Evolutionary conservation across 1,284 basidiomycete genomes (phyloP).

Genomic region (Pulchroboletus neoregius): DNA sequence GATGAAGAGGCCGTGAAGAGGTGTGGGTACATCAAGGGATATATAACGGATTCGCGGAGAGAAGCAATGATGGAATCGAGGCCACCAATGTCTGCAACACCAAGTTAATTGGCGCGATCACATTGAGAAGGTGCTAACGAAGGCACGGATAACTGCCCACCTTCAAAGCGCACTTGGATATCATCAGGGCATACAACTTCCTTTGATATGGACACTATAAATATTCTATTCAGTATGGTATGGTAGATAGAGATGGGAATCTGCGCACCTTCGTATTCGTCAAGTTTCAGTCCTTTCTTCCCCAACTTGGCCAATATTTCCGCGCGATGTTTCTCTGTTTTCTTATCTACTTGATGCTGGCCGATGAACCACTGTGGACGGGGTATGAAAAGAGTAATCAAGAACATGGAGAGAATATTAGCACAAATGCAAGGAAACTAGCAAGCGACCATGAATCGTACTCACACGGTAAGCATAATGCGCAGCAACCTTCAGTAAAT

Average conservation of each 20-base stretch:
- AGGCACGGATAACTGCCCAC: conserved; percentile 37
- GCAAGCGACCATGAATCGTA: conserved; percentile 6
- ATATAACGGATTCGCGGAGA: conserved; percentile 94
- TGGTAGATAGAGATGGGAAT: background rate
- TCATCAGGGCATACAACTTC: conserved; percentile 87
- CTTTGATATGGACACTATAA: conserved; percentile 72
- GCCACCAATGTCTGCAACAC: conserved; percentile 82
- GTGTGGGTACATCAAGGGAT: conserved; percentile 89
- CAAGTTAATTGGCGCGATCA: conserved; percentile 3
- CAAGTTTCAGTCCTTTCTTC: conserved; percentile 63
- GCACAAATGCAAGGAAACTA: background rate
- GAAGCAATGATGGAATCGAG: conserved; percentile 90
- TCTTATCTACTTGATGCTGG: conserved; percentile 53
- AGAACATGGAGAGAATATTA: background rate
- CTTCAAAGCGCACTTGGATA: conserved; percentile 68
- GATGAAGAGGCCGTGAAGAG: conserved; percentile 78
- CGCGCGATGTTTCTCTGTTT: conserved; percentile 64
- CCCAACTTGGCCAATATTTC: conserved; percentile 73
- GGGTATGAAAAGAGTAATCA: background rate
- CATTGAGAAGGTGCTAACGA: background rate
- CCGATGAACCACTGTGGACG: conserved; percentile 44
- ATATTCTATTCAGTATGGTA: background rate
- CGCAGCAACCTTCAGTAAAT: conserved; percentile 41
- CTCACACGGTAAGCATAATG: conserved; percentile 49
- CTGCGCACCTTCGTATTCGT: conserved; percentile 75